These are phyloP conservation scores for Uncinocarpus reesii DNA, from an alignment of 2,329 filamentous ascomycete genomes.

Conservation along the genomic window DNA sequence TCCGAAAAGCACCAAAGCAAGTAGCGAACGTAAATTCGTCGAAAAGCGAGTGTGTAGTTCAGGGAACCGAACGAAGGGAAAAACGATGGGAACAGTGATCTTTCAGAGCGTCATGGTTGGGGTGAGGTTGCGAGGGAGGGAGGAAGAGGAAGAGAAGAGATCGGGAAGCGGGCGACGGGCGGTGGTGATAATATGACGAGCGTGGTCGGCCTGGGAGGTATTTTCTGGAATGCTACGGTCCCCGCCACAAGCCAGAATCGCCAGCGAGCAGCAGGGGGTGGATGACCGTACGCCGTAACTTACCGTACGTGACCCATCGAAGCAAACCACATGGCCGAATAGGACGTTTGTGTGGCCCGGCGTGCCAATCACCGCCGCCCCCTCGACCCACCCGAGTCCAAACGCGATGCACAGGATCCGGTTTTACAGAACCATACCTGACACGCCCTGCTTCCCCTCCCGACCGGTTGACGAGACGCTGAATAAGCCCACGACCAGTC, in stretches of 20 bases:
- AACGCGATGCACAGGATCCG: neutral
- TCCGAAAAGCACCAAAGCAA: constrained; percentile 11
- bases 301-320: neutral
- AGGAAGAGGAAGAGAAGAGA: constrained; percentile 14
- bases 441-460: no score
- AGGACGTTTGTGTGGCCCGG: neutral
- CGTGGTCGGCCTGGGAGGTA: neutral
- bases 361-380: neutral
- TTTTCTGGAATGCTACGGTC: constrained; percentile 14
- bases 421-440: neutral
- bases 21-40: constrained; percentile 20
- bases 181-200: constrained; percentile 8
- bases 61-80: constrained; percentile 7
- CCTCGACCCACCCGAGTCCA: neutral
- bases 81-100: constrained; percentile 8
- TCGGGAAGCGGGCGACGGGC: constrained; percentile 11
- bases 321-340: constrained; percentile 6
- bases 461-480: no score
- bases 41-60: constrained; percentile 27
- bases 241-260: constrained; percentile 10
- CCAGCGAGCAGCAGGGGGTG: neutral
- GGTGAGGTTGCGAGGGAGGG: constrained; percentile 15
- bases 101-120: constrained; percentile 9
- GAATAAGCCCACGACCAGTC: no score
- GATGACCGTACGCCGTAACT: neutral